Percentiles rank a stretch among this genome's conserved stretches.
Conservation (phyloP, 352 stramenopile genomes). For the Phytophthora tentaculata region DNA sequence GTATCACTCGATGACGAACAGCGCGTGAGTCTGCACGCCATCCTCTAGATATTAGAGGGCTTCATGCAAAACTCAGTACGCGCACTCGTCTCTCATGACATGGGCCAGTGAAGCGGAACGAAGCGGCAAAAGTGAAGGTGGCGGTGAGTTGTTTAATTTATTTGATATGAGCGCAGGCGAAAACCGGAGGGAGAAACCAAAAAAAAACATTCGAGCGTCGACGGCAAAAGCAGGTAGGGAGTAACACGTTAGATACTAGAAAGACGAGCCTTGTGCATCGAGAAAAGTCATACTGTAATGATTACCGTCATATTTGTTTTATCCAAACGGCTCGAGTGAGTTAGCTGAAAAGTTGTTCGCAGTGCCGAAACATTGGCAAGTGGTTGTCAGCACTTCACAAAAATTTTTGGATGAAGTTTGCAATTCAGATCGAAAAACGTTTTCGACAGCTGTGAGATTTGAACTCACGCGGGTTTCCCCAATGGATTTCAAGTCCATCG, state of each 20-base stretch:
- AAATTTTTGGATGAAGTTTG: too few species aligned
- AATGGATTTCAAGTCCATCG: conserved; percentile 50
- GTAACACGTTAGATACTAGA: conserved; percentile 18
- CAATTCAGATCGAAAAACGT: conserved; percentile 10
- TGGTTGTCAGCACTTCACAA: too few species aligned
- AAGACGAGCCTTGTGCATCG: not conserved
- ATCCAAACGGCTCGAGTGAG: too few species aligned
- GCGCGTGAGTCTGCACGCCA: conserved; percentile 69
- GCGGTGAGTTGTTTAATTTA: conserved; percentile 45
- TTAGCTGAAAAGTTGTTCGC: too few species aligned
- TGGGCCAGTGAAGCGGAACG: conserved; percentile 2
- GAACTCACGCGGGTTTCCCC: conserved; percentile 40
- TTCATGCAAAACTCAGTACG: conserved; percentile 10
- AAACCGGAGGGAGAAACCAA: conserved; percentile 22
- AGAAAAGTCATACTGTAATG: conserved; percentile 20
- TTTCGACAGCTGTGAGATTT: conserved; percentile 44
- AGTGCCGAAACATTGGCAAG: too few species aligned
- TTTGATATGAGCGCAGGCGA: conserved; percentile 41
- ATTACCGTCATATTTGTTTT: conserved; percentile 27
- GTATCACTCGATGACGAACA: conserved; percentile 67
- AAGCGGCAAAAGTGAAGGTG: conserved; percentile 1
- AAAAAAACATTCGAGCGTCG: conserved; percentile 25
- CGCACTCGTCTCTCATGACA: conserved; percentile 7
- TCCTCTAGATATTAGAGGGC: conserved; percentile 47
- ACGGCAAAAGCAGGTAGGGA: conserved; percentile 22